Conservation (phyloP, 2,329 filamentous ascomycete species). For the Penicillium hordei region DNA sequence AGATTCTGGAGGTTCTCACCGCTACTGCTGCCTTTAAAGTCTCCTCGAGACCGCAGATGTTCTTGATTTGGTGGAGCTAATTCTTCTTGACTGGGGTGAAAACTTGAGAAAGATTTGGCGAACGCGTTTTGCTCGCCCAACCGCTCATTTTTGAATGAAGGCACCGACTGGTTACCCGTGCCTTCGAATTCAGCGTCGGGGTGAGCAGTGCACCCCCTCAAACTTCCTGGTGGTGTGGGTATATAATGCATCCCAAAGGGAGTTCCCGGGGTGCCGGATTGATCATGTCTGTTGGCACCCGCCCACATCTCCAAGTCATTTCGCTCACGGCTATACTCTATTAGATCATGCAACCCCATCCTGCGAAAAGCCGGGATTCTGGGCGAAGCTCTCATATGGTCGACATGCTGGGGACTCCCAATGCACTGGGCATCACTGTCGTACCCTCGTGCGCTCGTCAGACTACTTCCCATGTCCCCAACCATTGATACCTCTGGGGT, state of each 20-base stretch:
- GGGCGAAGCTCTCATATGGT: conserved; percentile 9
- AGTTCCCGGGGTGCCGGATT: conserved; percentile 4
- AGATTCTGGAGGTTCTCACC: conserved; percentile 4
- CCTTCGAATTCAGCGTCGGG: background rate
- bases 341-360: conserved; percentile 21
- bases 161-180: background rate
- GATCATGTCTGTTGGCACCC: background rate
- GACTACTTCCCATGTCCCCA: conserved; percentile 32
- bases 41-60: background rate
- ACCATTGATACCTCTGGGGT: conserved; percentile 11
- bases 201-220: conserved; percentile 3
- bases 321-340: conserved; percentile 23
- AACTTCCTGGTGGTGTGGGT: conserved; percentile 17
- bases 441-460: conserved; percentile 42
- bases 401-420: conserved; percentile 32
- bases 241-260: conserved; percentile 19
- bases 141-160: background rate
- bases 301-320: conserved; percentile 15
- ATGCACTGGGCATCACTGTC: conserved; percentile 46
- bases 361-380: conserved; percentile 6
- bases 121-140: background rate
- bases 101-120: conserved; percentile 14
- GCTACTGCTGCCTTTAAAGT: background rate
- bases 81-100: conserved; percentile 5
- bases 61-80: background rate